Percentiles rank a stretch among this genome's conserved stretches.
phyloP scores from a whole-genome alignment of 2,329 filamentous ascomycete species.

The Exutisphaerella laricina region DNA sequence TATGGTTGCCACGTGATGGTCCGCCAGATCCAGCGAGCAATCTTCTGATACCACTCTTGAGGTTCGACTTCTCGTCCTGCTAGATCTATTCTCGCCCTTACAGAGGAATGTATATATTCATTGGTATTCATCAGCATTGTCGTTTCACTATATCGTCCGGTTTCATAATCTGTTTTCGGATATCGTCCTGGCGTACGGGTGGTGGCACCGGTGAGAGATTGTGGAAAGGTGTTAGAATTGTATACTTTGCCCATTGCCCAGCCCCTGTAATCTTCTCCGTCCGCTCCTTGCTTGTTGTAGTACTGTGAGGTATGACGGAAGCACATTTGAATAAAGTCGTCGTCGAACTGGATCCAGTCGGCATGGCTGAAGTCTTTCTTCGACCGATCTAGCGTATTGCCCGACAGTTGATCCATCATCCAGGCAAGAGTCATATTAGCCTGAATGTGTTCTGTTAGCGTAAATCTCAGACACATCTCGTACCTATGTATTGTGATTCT shows the following conservation, averaged over 20 bases:
- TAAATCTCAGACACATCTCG: no score
- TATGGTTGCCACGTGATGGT: conserved; percentile 16
- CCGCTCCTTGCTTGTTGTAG: conserved; percentile 15
- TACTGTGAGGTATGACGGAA: conserved; percentile 25
- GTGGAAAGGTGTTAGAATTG: conserved; percentile 33
- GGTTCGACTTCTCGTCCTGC: conserved; percentile 28
- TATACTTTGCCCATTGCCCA: conserved; percentile 34
- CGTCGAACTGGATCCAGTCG: conserved; percentile 35
- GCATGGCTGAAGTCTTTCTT: conserved; percentile 22
- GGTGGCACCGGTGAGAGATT: conserved; percentile 26
- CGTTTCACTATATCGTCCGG: conserved; percentile 19
- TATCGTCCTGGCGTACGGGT: conserved; percentile 31
- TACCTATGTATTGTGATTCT: conserved; percentile 39
- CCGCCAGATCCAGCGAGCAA: conserved; percentile 17
- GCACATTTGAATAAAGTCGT: conserved; percentile 29
- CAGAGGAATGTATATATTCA: conserved; percentile 34
- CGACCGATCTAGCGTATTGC: conserved; percentile 24
- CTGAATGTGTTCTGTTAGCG: conserved; percentile 18
- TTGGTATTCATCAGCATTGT: conserved; percentile 29
- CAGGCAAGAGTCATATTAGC: conserved; percentile 36
- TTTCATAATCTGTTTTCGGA: conserved; percentile 27
- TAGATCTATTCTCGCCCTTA: conserved; percentile 32
- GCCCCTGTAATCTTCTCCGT: conserved; percentile 19
- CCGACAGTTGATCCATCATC: conserved; percentile 39
- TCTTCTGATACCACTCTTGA: conserved; percentile 19